Percentiles rank a stretch among this genome's conserved stretches.
These are phyloP conservation scores for Ophiostoma novo-ulmi DNA, from an alignment of 2,329 filamentous ascomycete species.

Conservation along the genomic window DNA sequence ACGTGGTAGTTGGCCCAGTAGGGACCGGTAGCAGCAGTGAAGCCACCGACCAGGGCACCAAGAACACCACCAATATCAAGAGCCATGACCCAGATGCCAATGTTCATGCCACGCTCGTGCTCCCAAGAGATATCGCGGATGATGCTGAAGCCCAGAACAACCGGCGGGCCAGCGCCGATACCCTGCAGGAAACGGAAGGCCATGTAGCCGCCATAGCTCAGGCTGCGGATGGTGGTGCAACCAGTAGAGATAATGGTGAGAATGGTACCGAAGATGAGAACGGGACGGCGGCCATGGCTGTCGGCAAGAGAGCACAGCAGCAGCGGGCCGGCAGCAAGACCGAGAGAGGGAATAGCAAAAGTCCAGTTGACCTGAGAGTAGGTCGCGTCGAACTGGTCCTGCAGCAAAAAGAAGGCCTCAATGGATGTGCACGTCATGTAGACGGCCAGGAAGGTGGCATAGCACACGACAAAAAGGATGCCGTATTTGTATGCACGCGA, in stretches of 20 bases:
- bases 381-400: slow-evolving; percentile 42
- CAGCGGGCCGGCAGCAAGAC: slow-evolving; percentile 45
- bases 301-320: slow-evolving; percentile 34
- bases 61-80: slow-evolving; percentile 48
- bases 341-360: slow-evolving; percentile 47
- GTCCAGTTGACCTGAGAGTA: slow-evolving; percentile 29
- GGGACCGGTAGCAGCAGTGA: slow-evolving; percentile 38
- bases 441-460: slow-evolving; percentile 45
- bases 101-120: slow-evolving; percentile 50
- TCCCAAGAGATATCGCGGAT: slow-evolving; percentile 54
- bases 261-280: slow-evolving; percentile 42
- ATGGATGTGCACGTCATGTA: slow-evolving; percentile 55
- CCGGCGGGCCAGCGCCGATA: slow-evolving; percentile 49
- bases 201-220: slow-evolving; percentile 48
- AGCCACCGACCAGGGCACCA: slow-evolving; percentile 41
- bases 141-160: slow-evolving; percentile 51
- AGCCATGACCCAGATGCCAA: slow-evolving; percentile 55
- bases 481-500: slow-evolving; percentile 42
- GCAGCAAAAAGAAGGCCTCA: slow-evolving; percentile 47
- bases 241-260: slow-evolving; percentile 35
- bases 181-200: slow-evolving; percentile 56
- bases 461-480: slow-evolving; percentile 49
- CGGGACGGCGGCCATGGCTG: slow-evolving; percentile 47
- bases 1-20: slow-evolving; percentile 12
- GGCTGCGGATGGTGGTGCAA: slow-evolving; percentile 26